Evolutionary conservation across 1,139 yeast genomes (phyloP).

Genomic region (Starmera stellimalicola): DNA sequence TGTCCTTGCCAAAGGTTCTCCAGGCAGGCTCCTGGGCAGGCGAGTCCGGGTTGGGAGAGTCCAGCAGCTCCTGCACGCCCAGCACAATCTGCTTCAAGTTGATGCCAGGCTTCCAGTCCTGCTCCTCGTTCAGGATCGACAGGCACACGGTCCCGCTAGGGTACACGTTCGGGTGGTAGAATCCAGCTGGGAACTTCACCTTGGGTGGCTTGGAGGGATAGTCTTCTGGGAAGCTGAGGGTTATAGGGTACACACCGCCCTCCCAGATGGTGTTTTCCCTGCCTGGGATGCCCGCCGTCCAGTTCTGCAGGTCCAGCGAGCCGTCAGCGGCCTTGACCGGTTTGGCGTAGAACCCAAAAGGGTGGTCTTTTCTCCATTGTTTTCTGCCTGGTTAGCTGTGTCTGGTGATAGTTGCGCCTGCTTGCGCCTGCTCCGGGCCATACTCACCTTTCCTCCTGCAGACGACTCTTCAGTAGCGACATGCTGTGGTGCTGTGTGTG

Average conservation of each 20-base stretch:
- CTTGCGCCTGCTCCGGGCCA: neutral
- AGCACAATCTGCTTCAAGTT: conserved; percentile 82
- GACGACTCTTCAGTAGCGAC: conserved; percentile 17
- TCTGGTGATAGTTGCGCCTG: neutral
- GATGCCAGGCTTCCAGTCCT: conserved; percentile 98
- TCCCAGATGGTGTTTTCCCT: conserved; percentile 81
- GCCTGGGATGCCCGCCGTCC: conserved; percentile 97
- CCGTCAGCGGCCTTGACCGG: conserved; percentile 78
- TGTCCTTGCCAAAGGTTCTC: conserved; percentile 69
- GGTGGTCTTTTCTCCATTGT: conserved; percentile 98
- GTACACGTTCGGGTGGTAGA: conserved; percentile 93
- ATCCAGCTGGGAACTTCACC: conserved; percentile 76
- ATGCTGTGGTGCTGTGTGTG: no score
- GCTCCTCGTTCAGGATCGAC: conserved; percentile 86
- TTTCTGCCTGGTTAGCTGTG: conserved; percentile 36
- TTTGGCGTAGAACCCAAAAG: conserved; percentile 92
- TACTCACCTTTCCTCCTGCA: conserved; percentile 20
- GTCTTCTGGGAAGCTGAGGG: conserved; percentile 76
- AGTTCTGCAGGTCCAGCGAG: conserved; percentile 67
- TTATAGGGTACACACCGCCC: conserved; percentile 81
- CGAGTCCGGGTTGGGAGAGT: conserved; percentile 85
- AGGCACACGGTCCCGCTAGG: conserved; percentile 96
- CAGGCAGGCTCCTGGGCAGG: conserved; percentile 99
- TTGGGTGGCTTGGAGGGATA: conserved; percentile 97
- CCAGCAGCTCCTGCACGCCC: conserved; percentile 88